Percentiles rank a stretch among this genome's conserved stretches.
These are phyloP conservation scores for Rhodamnia rubescens DNA, from an alignment of 345 rosid species.

Conservation along the genomic window DNA sequence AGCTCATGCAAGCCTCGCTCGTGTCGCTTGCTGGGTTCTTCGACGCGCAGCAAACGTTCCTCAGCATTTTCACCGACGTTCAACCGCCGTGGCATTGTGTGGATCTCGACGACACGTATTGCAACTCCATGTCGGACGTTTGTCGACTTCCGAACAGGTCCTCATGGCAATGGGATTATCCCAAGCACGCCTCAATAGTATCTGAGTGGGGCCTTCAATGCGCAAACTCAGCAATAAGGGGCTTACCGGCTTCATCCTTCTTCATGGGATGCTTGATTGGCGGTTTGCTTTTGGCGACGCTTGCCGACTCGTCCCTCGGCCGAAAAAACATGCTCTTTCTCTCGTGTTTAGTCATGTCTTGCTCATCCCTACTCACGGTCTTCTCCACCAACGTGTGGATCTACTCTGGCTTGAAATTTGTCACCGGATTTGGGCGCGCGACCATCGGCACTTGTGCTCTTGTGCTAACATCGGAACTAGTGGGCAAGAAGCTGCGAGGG, in stretches of 20 bases:
- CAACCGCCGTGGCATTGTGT: slow-evolving; percentile 52
- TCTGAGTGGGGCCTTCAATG: slow-evolving; percentile 52
- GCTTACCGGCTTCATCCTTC: slow-evolving; percentile 52
- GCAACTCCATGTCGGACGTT: slow-evolving; percentile 10
- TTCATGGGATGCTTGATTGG: slow-evolving; percentile 49
- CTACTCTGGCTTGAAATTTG: slow-evolving; percentile 11
- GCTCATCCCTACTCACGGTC: slow-evolving; percentile 19
- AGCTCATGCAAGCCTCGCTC: slow-evolving; percentile 34
- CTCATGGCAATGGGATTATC: slow-evolving; percentile 40
- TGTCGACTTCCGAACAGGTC: slow-evolving; percentile 26
- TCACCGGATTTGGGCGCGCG: slow-evolving; percentile 40
- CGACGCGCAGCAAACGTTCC: slow-evolving; percentile 60
- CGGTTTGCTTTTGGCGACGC: slow-evolving; percentile 31
- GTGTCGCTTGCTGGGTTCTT: slow-evolving; percentile 42
- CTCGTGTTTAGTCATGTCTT: slow-evolving; percentile 30
- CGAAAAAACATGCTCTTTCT: slow-evolving; percentile 44
- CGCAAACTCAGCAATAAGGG: slow-evolving; percentile 23
- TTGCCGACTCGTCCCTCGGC: slow-evolving; percentile 47
- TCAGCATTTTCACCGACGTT: slow-evolving; percentile 46
- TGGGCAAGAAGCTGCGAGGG: slow-evolving; percentile 37
- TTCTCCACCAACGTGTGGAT: slow-evolving; percentile 19
- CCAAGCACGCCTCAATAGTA: slow-evolving; percentile 19
- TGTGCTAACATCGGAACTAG: slow-evolving; percentile 36
- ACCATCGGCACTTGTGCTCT: slow-evolving; percentile 38
- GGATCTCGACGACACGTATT: background rate